Conservation (phyloP, 73 alveolate genomes). For the Symbiodinium natans region DNA sequence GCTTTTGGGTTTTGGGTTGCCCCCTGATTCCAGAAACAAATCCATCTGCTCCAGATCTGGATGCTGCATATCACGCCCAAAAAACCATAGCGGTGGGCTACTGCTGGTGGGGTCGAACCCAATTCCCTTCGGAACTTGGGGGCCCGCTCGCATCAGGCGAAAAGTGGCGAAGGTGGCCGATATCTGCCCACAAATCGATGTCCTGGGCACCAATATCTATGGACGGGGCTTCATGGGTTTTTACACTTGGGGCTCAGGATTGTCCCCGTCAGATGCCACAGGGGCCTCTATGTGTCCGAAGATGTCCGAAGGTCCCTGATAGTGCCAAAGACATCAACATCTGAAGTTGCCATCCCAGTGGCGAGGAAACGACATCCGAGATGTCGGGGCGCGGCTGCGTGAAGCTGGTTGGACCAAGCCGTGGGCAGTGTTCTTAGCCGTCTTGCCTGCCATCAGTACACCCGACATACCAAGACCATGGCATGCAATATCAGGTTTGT, state of each 20-base stretch:
- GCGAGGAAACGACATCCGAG: slow-evolving; percentile 58
- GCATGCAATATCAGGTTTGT: no score
- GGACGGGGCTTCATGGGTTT: not conserved
- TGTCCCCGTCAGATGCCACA: not conserved
- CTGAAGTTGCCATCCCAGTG: not conserved
- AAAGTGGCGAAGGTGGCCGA: slow-evolving; percentile 26
- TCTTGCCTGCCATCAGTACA: no score
- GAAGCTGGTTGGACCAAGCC: slow-evolving; percentile 37
- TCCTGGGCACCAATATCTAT: slow-evolving; percentile 60
- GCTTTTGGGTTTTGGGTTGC: no score
- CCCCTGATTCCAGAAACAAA: no score
- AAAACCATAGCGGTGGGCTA: no score
- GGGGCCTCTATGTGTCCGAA: not conserved
- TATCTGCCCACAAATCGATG: slow-evolving; percentile 14
- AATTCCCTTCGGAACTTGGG: no score
- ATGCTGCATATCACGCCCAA: no score
- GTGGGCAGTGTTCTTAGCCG: not conserved
- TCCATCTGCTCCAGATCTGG: no score
- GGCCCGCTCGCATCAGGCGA: no score
- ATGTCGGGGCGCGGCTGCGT: not conserved
- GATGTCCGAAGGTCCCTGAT: not conserved
- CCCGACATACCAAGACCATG: no score
- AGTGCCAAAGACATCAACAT: not conserved
- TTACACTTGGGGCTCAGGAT: not conserved
- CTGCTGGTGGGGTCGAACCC: no score